Base-by-base conservation (phyloP, 805 yeast species). In the Hanseniaspora jakobsenii region DNA sequence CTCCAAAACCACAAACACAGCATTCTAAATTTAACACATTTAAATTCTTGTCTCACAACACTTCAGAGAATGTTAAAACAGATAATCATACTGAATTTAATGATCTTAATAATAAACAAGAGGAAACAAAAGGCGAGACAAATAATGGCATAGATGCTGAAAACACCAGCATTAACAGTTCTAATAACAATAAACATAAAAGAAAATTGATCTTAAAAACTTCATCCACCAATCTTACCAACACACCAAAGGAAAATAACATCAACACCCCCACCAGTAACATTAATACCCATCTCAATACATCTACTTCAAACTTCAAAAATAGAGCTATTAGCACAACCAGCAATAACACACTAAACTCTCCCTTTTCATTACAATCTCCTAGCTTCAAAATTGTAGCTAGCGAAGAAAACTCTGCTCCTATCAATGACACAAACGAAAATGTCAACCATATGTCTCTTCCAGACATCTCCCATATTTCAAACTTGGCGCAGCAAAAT, bases 381-480 rank as follows among this genome's bases (percentile, higher is more conserved):
- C 46, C 46, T 22, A 42, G 46, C 22, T 42, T 42, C 32, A 42
- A 38, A 16, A 43, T 36, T 9, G 42, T 43, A 19, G 47, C 47
- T 14, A 38, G 21, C 19, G 29, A 37, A 14, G 27, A 30, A 23
- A 30, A 8, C 5, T 19, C 32, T n/a, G n/a, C n/a, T n/a, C n/a
- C n/a, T 10, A 26, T 14, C 8, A 24, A 32, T 8, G 27, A 2
- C 18, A 18, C 10, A 5, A 17, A 21, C 9, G 21, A 34, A 9
- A 35, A 29, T 14, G 29, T n/a, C 6, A 23, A 24, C 14, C 29
- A 16, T 16, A 23, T 14, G 22, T 12, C 21, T 6, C 13, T 36
- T 5, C 17, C 13, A 4, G 31, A 36, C 27, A 27, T 36, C 6
- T 27, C 32, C 4, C n/a, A 36, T 17, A 12, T 12, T 16, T 32